These are phyloP conservation scores for Ploettnerulaceae sp. DNA, from an alignment of 2,329 filamentous ascomycete genomes.

Conservation along the genomic window DNA sequence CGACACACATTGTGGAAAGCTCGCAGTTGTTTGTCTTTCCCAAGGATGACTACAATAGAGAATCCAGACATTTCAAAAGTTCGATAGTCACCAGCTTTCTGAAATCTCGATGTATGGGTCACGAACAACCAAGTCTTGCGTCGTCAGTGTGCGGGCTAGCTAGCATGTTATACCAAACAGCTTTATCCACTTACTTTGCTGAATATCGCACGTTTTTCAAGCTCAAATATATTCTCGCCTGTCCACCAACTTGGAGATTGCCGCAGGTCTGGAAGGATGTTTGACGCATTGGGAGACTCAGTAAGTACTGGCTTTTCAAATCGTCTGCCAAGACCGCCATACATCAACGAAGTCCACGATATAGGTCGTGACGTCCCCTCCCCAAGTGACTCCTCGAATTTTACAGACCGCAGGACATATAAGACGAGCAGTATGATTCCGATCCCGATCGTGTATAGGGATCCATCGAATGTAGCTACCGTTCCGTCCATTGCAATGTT, in stretches of 20 bases:
- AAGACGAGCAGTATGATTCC: too few relatives aligned
- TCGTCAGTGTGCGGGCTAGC: neutral
- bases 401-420: too few relatives aligned
- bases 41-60: conserved; percentile 29
- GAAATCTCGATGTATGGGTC: conserved; percentile 25
- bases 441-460: too few relatives aligned
- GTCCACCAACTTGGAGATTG: conserved; percentile 21
- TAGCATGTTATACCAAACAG: neutral
- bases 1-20: conserved; percentile 32
- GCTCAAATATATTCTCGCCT: conserved; percentile 23
- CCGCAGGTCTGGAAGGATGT: neutral
- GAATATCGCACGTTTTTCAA: conserved; percentile 29
- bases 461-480: neutral
- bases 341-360: too few relatives aligned
- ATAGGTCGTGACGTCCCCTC: neutral
- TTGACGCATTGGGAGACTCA: neutral
- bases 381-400: too few relatives aligned
- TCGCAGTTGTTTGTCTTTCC: conserved; percentile 27
- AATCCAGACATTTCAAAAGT: conserved; percentile 29
- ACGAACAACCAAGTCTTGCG: conserved; percentile 28
- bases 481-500: neutral
- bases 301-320: neutral
- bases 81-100: conserved; percentile 31
- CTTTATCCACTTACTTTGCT: conserved; percentile 29
- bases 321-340: too few relatives aligned